Percentiles rank a stretch among this genome's conserved stretches.
Evolutionary conservation across 148 eudicot species (phyloP).

Genomic region (Fallopia convolvulus): DNA sequence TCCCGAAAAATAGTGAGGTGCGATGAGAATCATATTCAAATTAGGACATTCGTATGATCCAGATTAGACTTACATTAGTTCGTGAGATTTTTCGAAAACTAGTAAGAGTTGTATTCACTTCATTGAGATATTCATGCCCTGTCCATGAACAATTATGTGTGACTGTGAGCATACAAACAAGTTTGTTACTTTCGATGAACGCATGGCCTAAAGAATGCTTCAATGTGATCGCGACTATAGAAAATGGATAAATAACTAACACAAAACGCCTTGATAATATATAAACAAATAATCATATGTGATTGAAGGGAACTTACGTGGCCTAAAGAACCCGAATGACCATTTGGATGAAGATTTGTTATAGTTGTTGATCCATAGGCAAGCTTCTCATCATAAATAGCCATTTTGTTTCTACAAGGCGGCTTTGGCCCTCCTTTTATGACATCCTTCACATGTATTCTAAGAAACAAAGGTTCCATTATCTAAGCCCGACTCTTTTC

Average conservation of each 20-base stretch:
- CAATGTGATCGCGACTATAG: too few species aligned
- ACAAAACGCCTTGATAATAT: background rate
- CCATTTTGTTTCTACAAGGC: slow-evolving; percentile 43
- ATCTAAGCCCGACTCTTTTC: slow-evolving; percentile 17
- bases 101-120: too few species aligned
- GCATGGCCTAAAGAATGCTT: too few species aligned
- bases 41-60: too few species aligned
- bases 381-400: slow-evolving; percentile 86
- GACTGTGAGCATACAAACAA: too few species aligned
- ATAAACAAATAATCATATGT: background rate
- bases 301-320: background rate
- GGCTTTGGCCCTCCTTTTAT: too few species aligned
- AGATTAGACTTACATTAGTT: too few species aligned
- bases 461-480: slow-evolving; percentile 80
- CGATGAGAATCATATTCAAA: too few species aligned
- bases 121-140: too few species aligned
- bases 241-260: background rate
- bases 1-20: too few species aligned
- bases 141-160: too few species aligned
- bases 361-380: slow-evolving; percentile 16
- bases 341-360: background rate
- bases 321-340: background rate
- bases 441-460: slow-evolving; percentile 24
- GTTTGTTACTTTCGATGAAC: background rate
- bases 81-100: too few species aligned